These are phyloP conservation scores for Oldenlandia corymbosa DNA, from an alignment of 257 asterid species.

Conservation along the genomic window DNA sequence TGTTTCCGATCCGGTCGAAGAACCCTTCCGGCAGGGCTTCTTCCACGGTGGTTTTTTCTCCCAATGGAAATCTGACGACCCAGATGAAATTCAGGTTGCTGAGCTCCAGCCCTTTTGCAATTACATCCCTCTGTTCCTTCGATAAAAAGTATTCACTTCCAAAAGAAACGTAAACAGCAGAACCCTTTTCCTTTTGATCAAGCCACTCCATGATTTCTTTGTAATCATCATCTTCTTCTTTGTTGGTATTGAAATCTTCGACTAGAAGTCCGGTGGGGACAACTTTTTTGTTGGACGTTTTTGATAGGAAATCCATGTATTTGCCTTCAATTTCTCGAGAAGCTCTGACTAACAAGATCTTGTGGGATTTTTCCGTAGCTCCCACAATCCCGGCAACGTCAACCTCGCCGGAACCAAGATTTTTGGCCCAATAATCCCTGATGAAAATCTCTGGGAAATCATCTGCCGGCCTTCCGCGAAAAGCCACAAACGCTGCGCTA, in stretches of 20 bases:
- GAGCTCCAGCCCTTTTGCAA: constrained; percentile 4
- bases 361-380: not conserved
- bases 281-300: constrained; percentile 2
- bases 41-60: constrained; percentile 13
- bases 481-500: constrained; percentile 28
- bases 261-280: constrained; percentile 10
- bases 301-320: constrained; percentile 28
- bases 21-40: constrained; percentile 24
- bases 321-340: constrained; percentile 38
- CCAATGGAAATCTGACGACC: constrained; percentile 34
- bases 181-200: constrained; percentile 3
- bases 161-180: not conserved
- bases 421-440: not conserved
- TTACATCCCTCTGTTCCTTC: not conserved
- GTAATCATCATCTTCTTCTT: not conserved
- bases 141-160: constrained; percentile 1
- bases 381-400: not conserved
- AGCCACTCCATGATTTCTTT: constrained; percentile 1
- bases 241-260: not conserved
- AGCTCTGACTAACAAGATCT: constrained; percentile 23
- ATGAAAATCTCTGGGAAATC: not conserved
- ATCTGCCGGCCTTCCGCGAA: constrained; percentile 2
- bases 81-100: constrained; percentile 39
- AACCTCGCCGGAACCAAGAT: not conserved
- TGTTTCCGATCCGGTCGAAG: constrained; percentile 12